phyloP scores from a whole-genome alignment of 805 yeast genomes.

The Candida michaelii region DNA sequence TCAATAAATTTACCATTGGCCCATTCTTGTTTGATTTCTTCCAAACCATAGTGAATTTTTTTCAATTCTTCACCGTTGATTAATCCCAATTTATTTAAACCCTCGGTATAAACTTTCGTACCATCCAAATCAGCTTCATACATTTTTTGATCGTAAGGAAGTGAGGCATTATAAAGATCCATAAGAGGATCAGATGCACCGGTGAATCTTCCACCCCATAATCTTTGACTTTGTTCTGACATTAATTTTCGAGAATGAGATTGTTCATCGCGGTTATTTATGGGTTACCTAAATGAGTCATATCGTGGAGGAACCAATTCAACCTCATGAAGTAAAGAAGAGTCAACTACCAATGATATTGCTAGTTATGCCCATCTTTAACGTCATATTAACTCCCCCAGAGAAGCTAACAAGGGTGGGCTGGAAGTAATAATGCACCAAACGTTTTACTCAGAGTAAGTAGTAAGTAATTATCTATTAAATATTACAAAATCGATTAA shows the following conservation, averaged over 20 bases:
- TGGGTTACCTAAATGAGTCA: slow-evolving; percentile 7
- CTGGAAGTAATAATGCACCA: too few relatives aligned
- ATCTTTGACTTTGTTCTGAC: slow-evolving; percentile 52
- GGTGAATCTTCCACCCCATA: slow-evolving; percentile 99
- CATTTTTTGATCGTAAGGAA: slow-evolving; percentile 95
- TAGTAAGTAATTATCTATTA: too few relatives aligned
- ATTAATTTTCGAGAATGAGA: slow-evolving; percentile 2
- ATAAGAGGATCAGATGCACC: slow-evolving; percentile 96
- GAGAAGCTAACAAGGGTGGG: too few relatives aligned
- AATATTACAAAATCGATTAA: too few relatives aligned
- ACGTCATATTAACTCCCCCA: too few relatives aligned
- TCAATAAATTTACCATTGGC: slow-evolving; percentile 61
- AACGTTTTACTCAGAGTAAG: too few relatives aligned
- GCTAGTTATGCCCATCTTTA: too few relatives aligned
- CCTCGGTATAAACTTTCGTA: slow-evolving; percentile 88
- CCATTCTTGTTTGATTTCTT: slow-evolving; percentile 79
- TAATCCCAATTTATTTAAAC: slow-evolving; percentile 75
- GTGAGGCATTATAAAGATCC: slow-evolving; percentile 95
- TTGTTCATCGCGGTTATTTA: slow-evolving; percentile 16
- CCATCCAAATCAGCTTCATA: slow-evolving; percentile 92
- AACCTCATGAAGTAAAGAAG: too few relatives aligned
- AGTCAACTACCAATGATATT: too few relatives aligned
- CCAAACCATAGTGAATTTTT: slow-evolving; percentile 84
- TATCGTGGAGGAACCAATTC: too few relatives aligned
- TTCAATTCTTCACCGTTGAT: slow-evolving; percentile 68